A percentile compares a stretch with the other conserved stretches of the same genome.
phyloP scores from a whole-genome alignment of 495 filamentous ascomycete genomes.

The Neurospora sublineolata region DNA sequence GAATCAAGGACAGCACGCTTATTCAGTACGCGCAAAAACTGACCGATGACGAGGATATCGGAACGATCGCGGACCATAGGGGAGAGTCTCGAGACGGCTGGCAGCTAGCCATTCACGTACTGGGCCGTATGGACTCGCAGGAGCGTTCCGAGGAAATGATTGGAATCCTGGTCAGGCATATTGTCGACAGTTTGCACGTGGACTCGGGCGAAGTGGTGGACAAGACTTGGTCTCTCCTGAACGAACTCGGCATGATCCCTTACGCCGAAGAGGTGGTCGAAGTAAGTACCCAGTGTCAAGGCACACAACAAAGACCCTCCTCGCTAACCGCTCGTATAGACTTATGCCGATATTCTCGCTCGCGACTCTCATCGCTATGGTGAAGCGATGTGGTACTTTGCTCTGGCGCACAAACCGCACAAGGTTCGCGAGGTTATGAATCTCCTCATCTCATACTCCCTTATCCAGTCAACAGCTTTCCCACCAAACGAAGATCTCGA shows the following conservation, averaged over 20 bases:
- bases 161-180: conserved; percentile 35
- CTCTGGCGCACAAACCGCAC: conserved; percentile 57
- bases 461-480: conserved; percentile 70
- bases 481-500: conserved; percentile 60
- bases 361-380: conserved; percentile 62
- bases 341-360: conserved; percentile 61
- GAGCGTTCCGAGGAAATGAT: conserved; percentile 55
- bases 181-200: conserved; percentile 54
- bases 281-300: conserved; percentile 38
- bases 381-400: conserved; percentile 72
- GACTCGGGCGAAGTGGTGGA: conserved; percentile 58
- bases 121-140: conserved; percentile 60
- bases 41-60: conserved; percentile 30
- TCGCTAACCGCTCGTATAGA: conserved; percentile 37
- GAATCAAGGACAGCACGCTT: conserved; percentile 59
- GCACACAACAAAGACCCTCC: conserved; percentile 5
- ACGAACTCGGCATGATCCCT: conserved; percentile 54
- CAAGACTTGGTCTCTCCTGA: conserved; percentile 59
- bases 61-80: conserved; percentile 16
- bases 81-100: conserved; percentile 54
- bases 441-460: conserved; percentile 73
- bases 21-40: conserved; percentile 59
- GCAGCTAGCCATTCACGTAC: conserved; percentile 70
- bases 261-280: conserved; percentile 65
- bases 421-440: conserved; percentile 75